Conservation (phyloP, 2,329 filamentous ascomycete species). For the Dryadomyces sulphureus region DNA sequence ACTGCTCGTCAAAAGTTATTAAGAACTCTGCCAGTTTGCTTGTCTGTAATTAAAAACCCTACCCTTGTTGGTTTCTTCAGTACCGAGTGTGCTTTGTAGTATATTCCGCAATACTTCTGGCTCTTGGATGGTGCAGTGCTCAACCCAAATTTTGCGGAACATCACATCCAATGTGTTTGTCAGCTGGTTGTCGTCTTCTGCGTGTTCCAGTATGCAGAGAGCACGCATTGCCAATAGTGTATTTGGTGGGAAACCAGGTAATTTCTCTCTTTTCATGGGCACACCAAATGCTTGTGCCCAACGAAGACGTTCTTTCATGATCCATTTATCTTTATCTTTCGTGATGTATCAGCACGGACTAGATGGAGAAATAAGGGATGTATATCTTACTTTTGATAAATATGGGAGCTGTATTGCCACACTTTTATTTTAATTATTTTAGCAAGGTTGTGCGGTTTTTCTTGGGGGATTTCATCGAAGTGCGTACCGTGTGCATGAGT, state of each 20-base stretch:
- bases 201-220: conserved; percentile 15
- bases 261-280: conserved; percentile 17
- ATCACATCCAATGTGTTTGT: conserved; percentile 18
- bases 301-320: conserved; percentile 18
- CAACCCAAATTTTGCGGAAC: conserved; percentile 19
- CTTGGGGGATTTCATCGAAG: not conserved
- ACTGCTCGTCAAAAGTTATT: conserved; percentile 9
- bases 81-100: conserved; percentile 15
- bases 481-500: conserved; percentile 20
- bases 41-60: not conserved
- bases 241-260: conserved; percentile 21
- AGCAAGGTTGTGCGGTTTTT: too few relatives aligned
- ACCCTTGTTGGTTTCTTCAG: conserved; percentile 14
- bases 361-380: too few relatives aligned
- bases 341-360: not conserved
- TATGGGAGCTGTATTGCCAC: conserved; percentile 21
- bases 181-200: conserved; percentile 12
- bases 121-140: conserved; percentile 15
- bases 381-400: conserved; percentile 19
- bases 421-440: conserved; percentile 10
- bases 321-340: conserved; percentile 24
- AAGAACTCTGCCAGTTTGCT: not conserved
- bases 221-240: conserved; percentile 22
- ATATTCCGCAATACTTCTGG: conserved; percentile 15
- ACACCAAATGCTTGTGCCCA: conserved; percentile 21